These are phyloP conservation scores for Pseudoscleropodium purum DNA, from an alignment of 225 moss, liverwort and hornwort species.

Conservation along the genomic window DNA sequence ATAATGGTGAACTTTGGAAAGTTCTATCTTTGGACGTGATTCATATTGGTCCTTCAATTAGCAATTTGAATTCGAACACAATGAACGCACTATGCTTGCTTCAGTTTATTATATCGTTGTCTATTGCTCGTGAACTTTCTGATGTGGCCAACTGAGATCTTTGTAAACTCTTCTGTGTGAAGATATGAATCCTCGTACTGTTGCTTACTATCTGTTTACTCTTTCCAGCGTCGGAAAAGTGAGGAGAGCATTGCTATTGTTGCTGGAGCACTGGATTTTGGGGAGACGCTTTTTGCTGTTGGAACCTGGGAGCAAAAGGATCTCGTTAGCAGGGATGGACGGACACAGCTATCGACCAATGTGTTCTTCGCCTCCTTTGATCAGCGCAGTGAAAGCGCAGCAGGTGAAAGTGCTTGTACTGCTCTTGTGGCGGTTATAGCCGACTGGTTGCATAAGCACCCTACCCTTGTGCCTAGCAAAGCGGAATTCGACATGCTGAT, in stretches of 20 bases:
- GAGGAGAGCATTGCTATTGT: constrained; percentile 24
- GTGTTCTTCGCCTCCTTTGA: constrained; percentile 96
- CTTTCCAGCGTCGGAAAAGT: constrained; percentile 31
- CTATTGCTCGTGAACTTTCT: not conserved
- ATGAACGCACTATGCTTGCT: not conserved
- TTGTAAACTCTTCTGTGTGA: not conserved
- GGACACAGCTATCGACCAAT: constrained; percentile 62
- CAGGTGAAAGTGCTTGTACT: constrained; percentile 95
- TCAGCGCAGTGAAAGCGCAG: constrained; percentile 98
- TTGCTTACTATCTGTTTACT: not conserved
- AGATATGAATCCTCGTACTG: not conserved
- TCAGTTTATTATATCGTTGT: not conserved
- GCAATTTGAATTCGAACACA: not conserved
- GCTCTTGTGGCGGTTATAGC: constrained; percentile 93
- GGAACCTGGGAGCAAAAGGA: constrained; percentile 96
- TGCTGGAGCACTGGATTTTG: constrained; percentile 69
- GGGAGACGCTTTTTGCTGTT: constrained; percentile 80
- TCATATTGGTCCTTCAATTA: not conserved
- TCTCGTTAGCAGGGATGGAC: constrained; percentile 70
- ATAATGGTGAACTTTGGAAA: not conserved
- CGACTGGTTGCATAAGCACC: constrained; percentile 88
- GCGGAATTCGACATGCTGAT: constrained; percentile 99
- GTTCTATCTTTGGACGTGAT: not conserved
- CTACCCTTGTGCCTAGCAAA: constrained; percentile 84
- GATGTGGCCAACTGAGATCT: not conserved